phyloP scores from a whole-genome alignment of 2,329 filamentous ascomycete species.

The Alternaria conjuncta region DNA sequence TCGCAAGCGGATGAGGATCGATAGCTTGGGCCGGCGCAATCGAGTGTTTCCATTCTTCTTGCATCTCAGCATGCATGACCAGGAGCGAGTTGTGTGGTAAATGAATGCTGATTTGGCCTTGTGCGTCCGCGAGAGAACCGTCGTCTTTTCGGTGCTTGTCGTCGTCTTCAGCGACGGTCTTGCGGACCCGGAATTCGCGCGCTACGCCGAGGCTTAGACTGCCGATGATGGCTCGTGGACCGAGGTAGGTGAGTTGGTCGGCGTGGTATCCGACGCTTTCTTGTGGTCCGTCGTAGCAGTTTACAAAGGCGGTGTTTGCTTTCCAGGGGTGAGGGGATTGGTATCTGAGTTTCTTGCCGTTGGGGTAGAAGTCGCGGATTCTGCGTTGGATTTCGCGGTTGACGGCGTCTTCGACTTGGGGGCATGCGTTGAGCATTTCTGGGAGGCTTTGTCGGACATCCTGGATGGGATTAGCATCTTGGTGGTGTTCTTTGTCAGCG shows the following conservation, averaged over 20 bases:
- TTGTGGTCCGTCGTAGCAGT: constrained; percentile 83
- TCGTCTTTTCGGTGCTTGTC: constrained; percentile 50
- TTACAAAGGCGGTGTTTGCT: constrained; percentile 92
- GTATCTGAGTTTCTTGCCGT: constrained; percentile 74
- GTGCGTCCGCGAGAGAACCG: constrained; percentile 61
- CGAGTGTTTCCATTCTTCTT: constrained; percentile 94
- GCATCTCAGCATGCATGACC: constrained; percentile 97
- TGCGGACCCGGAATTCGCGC: constrained; percentile 88
- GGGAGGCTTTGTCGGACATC: constrained; percentile 80
- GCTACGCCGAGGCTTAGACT: constrained; percentile 89
- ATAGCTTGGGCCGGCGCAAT: constrained; percentile 78
- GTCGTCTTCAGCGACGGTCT: constrained; percentile 69
- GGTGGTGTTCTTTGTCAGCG: neutral
- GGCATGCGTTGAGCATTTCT: constrained; percentile 72
- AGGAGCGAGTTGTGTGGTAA: constrained; percentile 93
- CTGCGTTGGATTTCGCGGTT: constrained; percentile 77
- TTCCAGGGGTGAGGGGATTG: constrained; percentile 77
- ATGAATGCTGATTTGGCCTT: constrained; percentile 90
- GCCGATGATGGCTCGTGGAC: constrained; percentile 85
- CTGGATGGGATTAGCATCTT: constrained; percentile 13
- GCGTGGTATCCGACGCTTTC: constrained; percentile 91
- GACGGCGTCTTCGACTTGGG: constrained; percentile 74
- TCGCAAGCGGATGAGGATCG: constrained; percentile 82
- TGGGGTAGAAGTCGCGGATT: constrained; percentile 71
- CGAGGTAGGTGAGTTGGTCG: constrained; percentile 91